Evolutionary conservation across 345 rosid species (phyloP), one percentile per base, ranked within the genome.

Genomic region (Clausena lansium): DNA sequence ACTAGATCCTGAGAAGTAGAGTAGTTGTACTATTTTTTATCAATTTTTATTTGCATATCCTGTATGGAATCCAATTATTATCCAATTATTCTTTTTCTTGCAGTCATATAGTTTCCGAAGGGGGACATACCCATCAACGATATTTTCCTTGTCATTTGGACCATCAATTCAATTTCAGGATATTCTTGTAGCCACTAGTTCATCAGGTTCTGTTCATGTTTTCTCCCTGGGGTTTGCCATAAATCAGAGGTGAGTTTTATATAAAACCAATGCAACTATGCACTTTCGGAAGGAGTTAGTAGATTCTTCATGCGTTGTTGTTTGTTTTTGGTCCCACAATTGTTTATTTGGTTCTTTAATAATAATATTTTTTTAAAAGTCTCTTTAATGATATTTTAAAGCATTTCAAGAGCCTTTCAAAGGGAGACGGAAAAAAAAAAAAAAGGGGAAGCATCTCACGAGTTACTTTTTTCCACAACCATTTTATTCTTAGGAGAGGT

Each of bases 91-190:
- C 76, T 81, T 39, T 76, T 55, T 84, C 75, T 74, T 73, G 76
- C 88, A 93, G 92, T 89, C 93, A 59, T 91, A 85, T 84, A 91
- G 97, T 84, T 93, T 95, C 76, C 89, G 97, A 77, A 92, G 98
- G 87, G 98, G 98, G 45, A 87, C 94, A 78, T 93, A 84, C 69
- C 86, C 93, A 28, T 92, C 98, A n/a, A 89, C 91, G 4, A 89
- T 95, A 89, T 93, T 82, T 84, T 95, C 98, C 67, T 85, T 95
- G 81, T 93, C 98, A 76, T 93, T 95, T 81, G 95, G 89, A 73
- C 95, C 94, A 71, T 91, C 92, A n/a, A 38, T 72, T 60, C 86
- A 88, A 75, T 88, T 88, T 78, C 98, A 97, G 0, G 91, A 91
- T 79, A 87, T 95, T 83, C 92, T 95, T 75, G 83, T 88, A 33